Percentiles rank a stretch among this genome's conserved stretches.
phyloP scores from a whole-genome alignment of 75 land plant genomes.

The Pinus albicaulis region DNA sequence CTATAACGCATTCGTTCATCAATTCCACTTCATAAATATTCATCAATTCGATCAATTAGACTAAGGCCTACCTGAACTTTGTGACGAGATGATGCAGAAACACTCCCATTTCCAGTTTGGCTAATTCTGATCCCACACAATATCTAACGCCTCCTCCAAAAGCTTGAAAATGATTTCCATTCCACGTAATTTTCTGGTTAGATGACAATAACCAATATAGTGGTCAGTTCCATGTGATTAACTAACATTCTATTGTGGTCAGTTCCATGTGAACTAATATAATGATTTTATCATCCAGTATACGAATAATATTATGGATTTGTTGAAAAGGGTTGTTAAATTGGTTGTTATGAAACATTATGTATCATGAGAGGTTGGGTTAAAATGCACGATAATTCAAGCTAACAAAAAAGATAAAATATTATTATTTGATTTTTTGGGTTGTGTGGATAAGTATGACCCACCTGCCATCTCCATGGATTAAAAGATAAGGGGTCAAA shows the following conservation, averaged over 20 bases:
- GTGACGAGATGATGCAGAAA: conserved; percentile 28
- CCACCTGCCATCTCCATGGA: conserved; percentile 34
- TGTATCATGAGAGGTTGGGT: too few species aligned
- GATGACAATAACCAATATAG: background rate
- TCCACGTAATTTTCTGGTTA: background rate
- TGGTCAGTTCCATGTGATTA: background rate
- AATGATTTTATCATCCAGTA: background rate
- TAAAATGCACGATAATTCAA: too few species aligned
- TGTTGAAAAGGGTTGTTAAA: too few species aligned
- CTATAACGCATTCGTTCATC: background rate
- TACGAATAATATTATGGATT: background rate
- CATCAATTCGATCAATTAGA: background rate
- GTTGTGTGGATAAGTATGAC: background rate
- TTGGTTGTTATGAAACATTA: too few species aligned
- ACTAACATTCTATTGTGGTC: too few species aligned
- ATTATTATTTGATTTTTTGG: too few species aligned
- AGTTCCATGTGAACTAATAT: background rate
- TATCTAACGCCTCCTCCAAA: conserved; percentile 36
- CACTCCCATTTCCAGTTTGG: conserved; percentile 19
- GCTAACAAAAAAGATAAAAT: too few species aligned
- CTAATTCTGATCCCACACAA: conserved; percentile 32
- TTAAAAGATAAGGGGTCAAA: conserved; percentile 23
- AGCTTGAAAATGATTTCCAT: conserved; percentile 15
- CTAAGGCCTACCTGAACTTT: conserved; percentile 15
- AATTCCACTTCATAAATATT: too few species aligned